phyloP scores from a whole-genome alignment of 2,329 filamentous ascomycete species.

The Fusarium ramigenum region DNA sequence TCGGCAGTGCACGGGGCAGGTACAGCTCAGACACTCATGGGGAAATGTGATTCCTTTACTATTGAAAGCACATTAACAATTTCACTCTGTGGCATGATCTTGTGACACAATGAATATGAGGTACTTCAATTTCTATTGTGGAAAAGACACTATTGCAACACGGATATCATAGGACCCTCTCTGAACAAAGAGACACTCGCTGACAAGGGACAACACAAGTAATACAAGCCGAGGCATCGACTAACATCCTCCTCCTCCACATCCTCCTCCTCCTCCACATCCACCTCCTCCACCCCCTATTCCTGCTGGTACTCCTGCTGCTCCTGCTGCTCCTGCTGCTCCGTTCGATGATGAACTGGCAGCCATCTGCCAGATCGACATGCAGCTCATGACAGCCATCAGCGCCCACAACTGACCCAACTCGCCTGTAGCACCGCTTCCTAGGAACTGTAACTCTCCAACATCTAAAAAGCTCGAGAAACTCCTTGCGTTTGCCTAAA shows the following conservation, averaged over 20 bases:
- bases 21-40: not conserved
- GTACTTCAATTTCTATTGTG: not conserved
- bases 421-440: slow-evolving; percentile 41
- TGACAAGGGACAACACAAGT: not conserved
- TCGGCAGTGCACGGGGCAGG: no score
- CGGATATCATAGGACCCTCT: slow-evolving; percentile 1
- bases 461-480: slow-evolving; percentile 26
- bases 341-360: no score
- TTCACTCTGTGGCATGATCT: no score
- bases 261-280: no score
- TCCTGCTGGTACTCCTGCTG: no score
- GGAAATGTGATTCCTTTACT: not conserved
- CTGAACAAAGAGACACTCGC: not conserved
- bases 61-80: not conserved
- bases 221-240: not conserved
- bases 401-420: slow-evolving; percentile 37
- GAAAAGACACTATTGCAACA: not conserved
- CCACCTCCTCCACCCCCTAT: no score
- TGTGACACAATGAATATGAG: not conserved
- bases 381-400: slow-evolving; percentile 42
- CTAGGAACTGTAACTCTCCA: slow-evolving; percentile 41
- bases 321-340: no score
- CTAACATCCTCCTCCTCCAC: not conserved
- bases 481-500: slow-evolving; percentile 30
- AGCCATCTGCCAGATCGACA: slow-evolving; percentile 37